phyloP scores from a whole-genome alignment of 495 filamentous ascomycete genomes.

The Daldinia vernicosa region DNA sequence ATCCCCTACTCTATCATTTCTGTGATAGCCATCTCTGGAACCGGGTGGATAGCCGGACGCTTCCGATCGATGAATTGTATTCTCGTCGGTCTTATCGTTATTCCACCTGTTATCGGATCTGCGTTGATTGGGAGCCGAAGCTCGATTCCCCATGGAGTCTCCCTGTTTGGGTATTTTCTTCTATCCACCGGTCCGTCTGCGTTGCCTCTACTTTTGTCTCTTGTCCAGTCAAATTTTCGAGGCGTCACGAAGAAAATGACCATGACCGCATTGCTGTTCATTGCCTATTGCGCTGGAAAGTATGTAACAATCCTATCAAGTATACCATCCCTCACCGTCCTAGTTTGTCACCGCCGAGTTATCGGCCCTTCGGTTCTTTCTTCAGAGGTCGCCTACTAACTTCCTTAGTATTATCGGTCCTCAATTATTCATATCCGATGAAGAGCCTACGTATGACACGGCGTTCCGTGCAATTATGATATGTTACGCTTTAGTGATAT shows the following conservation, averaged over 20 bases:
- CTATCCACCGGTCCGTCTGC: slow-evolving; percentile 47
- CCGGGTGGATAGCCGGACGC: slow-evolving; percentile 52
- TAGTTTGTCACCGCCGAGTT: too few relatives aligned
- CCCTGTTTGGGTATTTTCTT: slow-evolving; percentile 48
- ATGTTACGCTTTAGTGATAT: slow-evolving; percentile 58
- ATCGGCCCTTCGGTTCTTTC: neutral
- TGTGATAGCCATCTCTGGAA: slow-evolving; percentile 45
- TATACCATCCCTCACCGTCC: too few relatives aligned
- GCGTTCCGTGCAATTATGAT: slow-evolving; percentile 63
- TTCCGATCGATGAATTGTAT: slow-evolving; percentile 53
- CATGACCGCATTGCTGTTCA: slow-evolving; percentile 66
- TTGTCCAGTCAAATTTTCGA: slow-evolving; percentile 66
- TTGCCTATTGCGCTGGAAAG: slow-evolving; percentile 70
- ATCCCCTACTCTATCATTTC: slow-evolving; percentile 51
- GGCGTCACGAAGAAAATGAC: slow-evolving; percentile 82
- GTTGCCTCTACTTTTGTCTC: slow-evolving; percentile 47
- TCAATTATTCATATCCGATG: slow-evolving; percentile 45
- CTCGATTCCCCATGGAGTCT: slow-evolving; percentile 42
- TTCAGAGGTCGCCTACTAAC: slow-evolving; percentile 1
- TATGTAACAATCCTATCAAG: slow-evolving; percentile 6
- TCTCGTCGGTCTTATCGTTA: slow-evolving; percentile 49
- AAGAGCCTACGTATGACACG: slow-evolving; percentile 51
- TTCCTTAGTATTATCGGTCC: slow-evolving; percentile 43
- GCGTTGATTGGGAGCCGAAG: slow-evolving; percentile 49
- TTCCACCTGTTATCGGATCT: slow-evolving; percentile 52